Base-by-base conservation (phyloP, 176 grass and related monocot species). In the Aegilops tauschii region DNA sequence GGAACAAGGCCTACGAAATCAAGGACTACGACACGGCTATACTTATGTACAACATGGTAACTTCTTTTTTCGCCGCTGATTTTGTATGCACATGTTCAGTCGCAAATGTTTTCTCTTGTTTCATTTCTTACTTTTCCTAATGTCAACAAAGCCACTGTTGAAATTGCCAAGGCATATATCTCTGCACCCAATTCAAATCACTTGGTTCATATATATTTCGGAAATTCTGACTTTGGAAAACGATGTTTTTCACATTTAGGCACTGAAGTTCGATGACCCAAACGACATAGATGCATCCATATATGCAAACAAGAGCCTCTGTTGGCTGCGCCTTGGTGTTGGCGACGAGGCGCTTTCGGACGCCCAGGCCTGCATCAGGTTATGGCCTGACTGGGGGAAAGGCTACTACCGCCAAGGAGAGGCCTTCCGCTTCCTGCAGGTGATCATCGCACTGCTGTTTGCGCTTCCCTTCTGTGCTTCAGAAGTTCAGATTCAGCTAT, bases 31-130 rank as follows among this genome's bases (percentile, higher is more conserved):
- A 84, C 12, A 37, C 6, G 3, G 82, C 82, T 21, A 65, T 76
- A 65, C 82, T 84, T 45, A n/a, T 47, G 10, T 84, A 84, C 71
- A 65, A 40, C 71, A 49, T 84, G 82, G 82, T 84, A 84, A 44
- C 2, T 63, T 3, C 16, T 62, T 31, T 1, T 44, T 32, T 0
- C 0, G 16, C 14, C 10, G n/a, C 8, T 9, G 35, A 27, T 56
- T 82, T 82, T 83, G 9, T 49, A 72, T 59, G 31, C 8, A 2
- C 2, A 14, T 12, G 47, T 40, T 58, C 1, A 14, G 2, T 5
- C 21, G 4, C 61, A 65, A 80, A 80, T 82, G 74, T 3, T 6
- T 6, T 47, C 27, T 54, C 49, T 52, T 44, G 2, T 44, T 50
- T 17, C 13, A 52, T 16, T 52, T 1, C 6, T 52, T 52, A 31